Percentiles rank a stretch among this genome's conserved stretches.
These are phyloP conservation scores for Trichophyton rubrum DNA, from an alignment of 2,329 filamentous ascomycete species.

Conservation along the genomic window DNA sequence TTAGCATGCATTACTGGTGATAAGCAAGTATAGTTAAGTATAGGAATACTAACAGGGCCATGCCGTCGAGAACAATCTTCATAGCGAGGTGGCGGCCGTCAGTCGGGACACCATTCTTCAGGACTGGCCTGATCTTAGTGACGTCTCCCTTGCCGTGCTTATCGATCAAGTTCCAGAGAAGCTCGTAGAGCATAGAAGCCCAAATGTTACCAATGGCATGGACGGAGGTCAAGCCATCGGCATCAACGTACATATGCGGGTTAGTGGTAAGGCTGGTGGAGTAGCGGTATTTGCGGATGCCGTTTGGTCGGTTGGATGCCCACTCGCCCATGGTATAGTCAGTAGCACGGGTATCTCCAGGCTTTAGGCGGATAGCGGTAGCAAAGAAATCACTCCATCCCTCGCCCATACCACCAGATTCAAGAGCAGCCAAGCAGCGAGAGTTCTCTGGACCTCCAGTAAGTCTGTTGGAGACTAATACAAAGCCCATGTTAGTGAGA, in stretches of 20 bases:
- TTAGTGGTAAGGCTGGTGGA: conserved; percentile 11
- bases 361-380: conserved; percentile 9
- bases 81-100: conserved; percentile 11
- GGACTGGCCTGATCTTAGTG: neutral
- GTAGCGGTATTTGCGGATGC: conserved; percentile 10
- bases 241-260: conserved; percentile 8
- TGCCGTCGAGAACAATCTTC: conserved; percentile 11
- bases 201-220: conserved; percentile 11
- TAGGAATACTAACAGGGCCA: conserved; percentile 10
- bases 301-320: conserved; percentile 5
- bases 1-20: neutral
- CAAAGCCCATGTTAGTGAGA: neutral
- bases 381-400: conserved; percentile 12
- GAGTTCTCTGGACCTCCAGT: conserved; percentile 11
- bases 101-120: conserved; percentile 8
- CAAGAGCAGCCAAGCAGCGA: conserved; percentile 8
- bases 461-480: conserved; percentile 11
- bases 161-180: conserved; percentile 12
- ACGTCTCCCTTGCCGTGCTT: conserved; percentile 12
- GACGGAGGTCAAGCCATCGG: conserved; percentile 5
- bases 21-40: neutral
- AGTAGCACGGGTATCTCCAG: conserved; percentile 6
- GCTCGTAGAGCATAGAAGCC: conserved; percentile 10
- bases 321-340: conserved; percentile 11
- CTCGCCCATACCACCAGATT: conserved; percentile 12